Conservation (phyloP, 257 asterid genomes). For the Solanum dulcamara region DNA sequence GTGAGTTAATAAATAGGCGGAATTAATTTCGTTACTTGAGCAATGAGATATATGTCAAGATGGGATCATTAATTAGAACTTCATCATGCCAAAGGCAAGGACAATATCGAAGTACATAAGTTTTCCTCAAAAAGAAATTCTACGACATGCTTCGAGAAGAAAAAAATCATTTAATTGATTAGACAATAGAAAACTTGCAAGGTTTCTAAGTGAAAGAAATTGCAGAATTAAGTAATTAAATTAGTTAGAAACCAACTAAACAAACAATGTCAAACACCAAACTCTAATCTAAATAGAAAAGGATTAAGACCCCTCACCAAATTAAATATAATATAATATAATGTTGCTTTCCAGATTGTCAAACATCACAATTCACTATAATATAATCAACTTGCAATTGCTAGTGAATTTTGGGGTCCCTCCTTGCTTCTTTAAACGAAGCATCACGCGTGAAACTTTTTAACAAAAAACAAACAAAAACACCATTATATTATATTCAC, state of each 20-base stretch:
- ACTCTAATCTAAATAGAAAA: not conserved
- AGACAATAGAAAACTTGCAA: not conserved
- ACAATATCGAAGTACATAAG: not conserved
- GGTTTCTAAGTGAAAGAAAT: not conserved
- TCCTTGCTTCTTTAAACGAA: not conserved
- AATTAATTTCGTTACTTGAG: no score
- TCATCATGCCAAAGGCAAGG: not conserved
- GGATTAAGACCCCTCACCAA: not conserved
- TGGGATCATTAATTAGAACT: not conserved
- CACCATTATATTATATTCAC: not conserved
- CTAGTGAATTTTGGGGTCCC: not conserved
- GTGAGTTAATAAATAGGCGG: not conserved
- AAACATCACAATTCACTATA: not conserved
- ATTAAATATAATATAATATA: not conserved
- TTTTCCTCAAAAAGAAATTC: not conserved
- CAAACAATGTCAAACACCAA: not conserved
- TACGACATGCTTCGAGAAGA: not conserved
- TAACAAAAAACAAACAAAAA: not conserved
- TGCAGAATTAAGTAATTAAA: not conserved
- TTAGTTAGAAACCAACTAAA: not conserved
- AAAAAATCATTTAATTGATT: not conserved
- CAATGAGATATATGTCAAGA: not conserved
- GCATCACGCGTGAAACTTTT: not conserved
- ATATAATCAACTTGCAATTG: not conserved
- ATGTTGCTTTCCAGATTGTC: not conserved